Conservation (phyloP, 2,329 filamentous ascomycete species). For the Pseudonectria buxi region DNA sequence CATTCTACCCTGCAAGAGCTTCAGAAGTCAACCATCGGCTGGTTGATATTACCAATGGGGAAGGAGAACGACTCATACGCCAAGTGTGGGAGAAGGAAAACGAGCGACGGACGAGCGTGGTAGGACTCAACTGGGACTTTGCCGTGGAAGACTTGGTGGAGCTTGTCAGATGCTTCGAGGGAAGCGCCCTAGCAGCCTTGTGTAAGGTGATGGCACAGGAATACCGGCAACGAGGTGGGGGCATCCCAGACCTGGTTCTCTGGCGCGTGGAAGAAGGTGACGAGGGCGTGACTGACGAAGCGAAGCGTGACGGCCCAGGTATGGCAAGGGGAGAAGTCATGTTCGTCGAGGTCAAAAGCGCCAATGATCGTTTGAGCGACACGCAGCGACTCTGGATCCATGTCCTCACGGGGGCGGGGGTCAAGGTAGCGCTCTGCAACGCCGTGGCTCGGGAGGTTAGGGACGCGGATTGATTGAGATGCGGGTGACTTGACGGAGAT, state of each 20-base stretch:
- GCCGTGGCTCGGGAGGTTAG: slow-evolving; percentile 49
- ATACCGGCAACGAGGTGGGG: slow-evolving; percentile 77
- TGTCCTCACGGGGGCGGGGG: slow-evolving; percentile 76
- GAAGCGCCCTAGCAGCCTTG: slow-evolving; percentile 72
- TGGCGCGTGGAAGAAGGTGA: slow-evolving; percentile 50
- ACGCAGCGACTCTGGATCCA: slow-evolving; percentile 97
- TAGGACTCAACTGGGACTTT: slow-evolving; percentile 89
- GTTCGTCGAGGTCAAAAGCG: slow-evolving; percentile 75
- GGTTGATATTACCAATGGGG: slow-evolving; percentile 80
- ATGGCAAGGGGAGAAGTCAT: slow-evolving; percentile 54
- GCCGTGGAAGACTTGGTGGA: slow-evolving; percentile 71
- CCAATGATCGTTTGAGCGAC: slow-evolving; percentile 90
- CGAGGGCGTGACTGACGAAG: slow-evolving; percentile 18
- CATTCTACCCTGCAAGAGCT: slow-evolving; percentile 79
- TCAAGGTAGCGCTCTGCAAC: slow-evolving; percentile 76
- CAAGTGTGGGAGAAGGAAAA: slow-evolving; percentile 62
- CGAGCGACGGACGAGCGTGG: slow-evolving; percentile 71
- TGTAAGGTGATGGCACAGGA: slow-evolving; percentile 96
- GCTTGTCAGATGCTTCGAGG: slow-evolving; percentile 70
- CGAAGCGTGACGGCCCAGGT: slow-evolving; percentile 16
- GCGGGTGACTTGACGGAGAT: slow-evolving; percentile 3
- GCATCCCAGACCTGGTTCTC: slow-evolving; percentile 86
- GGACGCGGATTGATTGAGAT: slow-evolving; percentile 29
- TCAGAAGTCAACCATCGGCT: slow-evolving; percentile 85
- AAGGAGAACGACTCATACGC: slow-evolving; percentile 59